Percentiles rank a stretch among this genome's conserved stretches.
phyloP scores from a whole-genome alignment of 2,329 filamentous ascomycete genomes.

The Domatiomyces catenatus region DNA sequence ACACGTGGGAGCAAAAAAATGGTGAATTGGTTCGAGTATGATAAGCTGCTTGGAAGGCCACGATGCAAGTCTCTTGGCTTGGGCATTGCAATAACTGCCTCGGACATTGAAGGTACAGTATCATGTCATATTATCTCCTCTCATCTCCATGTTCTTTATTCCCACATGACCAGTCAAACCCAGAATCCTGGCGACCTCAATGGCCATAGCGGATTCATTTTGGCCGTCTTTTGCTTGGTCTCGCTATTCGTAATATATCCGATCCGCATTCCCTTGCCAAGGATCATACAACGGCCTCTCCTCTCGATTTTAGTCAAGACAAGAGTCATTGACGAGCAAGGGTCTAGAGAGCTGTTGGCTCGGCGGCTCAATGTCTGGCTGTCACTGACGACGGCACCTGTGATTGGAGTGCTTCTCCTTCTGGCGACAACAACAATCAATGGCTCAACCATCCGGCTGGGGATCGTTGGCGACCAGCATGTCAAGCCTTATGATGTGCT shows the following conservation, averaged over 20 bases:
- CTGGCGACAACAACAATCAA: conserved; percentile 16
- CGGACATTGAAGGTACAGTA: not conserved
- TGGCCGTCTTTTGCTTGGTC: conserved; percentile 16
- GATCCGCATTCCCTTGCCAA: conserved; percentile 10
- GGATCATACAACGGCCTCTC: conserved; percentile 4
- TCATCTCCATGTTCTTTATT: not conserved
- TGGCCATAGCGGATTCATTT: conserved; percentile 15
- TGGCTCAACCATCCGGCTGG: conserved; percentile 15
- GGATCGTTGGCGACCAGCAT: conserved; percentile 15
- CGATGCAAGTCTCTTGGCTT: not conserved
- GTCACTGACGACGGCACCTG: conserved; percentile 15
- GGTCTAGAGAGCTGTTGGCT: conserved; percentile 3
- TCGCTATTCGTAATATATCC: conserved; percentile 16
- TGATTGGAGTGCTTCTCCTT: conserved; percentile 14
- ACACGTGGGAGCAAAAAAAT: no score
- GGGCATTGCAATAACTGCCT: not conserved
- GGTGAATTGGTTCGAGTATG: no score
- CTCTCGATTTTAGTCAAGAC: conserved; percentile 1
- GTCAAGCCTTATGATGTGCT: conserved; percentile 18
- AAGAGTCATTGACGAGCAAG: conserved; percentile 7
- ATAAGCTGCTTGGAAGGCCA: not conserved
- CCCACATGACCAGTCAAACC: conserved; percentile 3
- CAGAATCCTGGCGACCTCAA: conserved; percentile 12
- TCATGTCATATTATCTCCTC: not conserved
- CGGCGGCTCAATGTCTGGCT: conserved; percentile 9